phyloP scores from a whole-genome alignment of 257 asterid genomes.

The Solanum dulcamara region DNA sequence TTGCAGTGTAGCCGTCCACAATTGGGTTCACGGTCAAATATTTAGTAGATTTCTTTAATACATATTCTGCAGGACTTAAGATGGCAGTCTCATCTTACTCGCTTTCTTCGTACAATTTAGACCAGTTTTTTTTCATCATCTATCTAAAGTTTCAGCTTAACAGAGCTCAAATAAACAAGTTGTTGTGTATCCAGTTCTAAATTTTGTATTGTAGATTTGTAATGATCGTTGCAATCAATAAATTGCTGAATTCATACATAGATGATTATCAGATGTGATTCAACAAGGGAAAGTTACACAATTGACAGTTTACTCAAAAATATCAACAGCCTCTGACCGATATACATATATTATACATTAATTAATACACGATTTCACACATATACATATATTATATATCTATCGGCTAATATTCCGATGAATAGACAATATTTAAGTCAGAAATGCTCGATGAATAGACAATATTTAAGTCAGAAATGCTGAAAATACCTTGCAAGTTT shows the following conservation, averaged over 20 bases:
- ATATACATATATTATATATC: too few relatives aligned
- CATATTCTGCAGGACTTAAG: too few relatives aligned
- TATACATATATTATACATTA: too few relatives aligned
- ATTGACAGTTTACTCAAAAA: too few relatives aligned
- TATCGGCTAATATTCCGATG: too few relatives aligned
- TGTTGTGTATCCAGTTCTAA: neutral
- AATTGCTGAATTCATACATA: neutral
- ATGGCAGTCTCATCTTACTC: neutral
- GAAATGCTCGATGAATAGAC: too few relatives aligned
- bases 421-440: too few relatives aligned
- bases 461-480: too few relatives aligned
- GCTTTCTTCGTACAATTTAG: neutral
- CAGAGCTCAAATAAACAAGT: neutral
- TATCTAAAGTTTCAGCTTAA: neutral
- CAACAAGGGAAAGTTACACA: too few relatives aligned
- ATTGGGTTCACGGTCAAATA: neutral
- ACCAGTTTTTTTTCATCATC: neutral
- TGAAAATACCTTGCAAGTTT: too few relatives aligned
- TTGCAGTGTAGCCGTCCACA: neutral
- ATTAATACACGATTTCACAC: too few relatives aligned
- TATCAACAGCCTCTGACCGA: too few relatives aligned
- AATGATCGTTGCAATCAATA: neutral
- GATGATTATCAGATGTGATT: neutral
- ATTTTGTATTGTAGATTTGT: neutral
- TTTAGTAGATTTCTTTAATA: neutral